Evolutionary conservation across 1,284 basidiomycete genomes (phyloP).

Genomic region (Meripilus lineatus): DNA sequence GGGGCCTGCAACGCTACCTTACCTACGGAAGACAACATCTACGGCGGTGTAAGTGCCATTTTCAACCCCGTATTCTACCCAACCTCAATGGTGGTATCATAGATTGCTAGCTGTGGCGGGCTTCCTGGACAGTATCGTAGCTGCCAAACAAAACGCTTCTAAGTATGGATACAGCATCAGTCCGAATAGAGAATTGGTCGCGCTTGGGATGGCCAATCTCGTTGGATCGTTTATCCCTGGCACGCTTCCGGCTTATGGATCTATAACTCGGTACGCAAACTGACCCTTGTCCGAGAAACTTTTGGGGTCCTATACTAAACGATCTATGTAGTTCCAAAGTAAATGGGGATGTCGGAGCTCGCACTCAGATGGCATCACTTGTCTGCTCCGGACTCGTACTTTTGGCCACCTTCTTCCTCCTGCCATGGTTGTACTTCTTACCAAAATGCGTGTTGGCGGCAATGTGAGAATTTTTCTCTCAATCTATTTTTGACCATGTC

Average conservation of each 20-base stretch:
- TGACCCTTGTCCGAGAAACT: too few relatives aligned
- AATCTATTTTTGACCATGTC: not conserved
- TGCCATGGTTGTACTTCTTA: constrained; percentile 73
- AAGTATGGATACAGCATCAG: constrained; percentile 85
- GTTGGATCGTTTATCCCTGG: constrained; percentile 78
- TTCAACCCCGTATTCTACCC: not conserved
- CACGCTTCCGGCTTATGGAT: constrained; percentile 84
- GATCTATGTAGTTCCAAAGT: constrained; percentile 61
- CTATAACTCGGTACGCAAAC: constrained; percentile 72
- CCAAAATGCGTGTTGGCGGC: constrained; percentile 81
- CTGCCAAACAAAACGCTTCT: constrained; percentile 82
- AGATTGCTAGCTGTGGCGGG: constrained; percentile 76
- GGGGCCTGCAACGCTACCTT: constrained; percentile 50
- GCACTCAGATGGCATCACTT: constrained; percentile 85
- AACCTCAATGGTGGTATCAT: constrained; percentile 11
- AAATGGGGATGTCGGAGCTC: constrained; percentile 82
- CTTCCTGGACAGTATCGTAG: constrained; percentile 79
- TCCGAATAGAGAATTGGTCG: constrained; percentile 89
- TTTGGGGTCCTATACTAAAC: too few relatives aligned
- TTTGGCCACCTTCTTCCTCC: constrained; percentile 81
- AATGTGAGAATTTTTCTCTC: constrained; percentile 46
- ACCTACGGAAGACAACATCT: constrained; percentile 70
- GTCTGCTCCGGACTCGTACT: constrained; percentile 75
- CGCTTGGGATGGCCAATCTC: constrained; percentile 81
- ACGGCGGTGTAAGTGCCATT: constrained; percentile 61